These are phyloP conservation scores for Phytophthora parvispora DNA, from an alignment of 352 stramenopile genomes.

Conservation along the genomic window DNA sequence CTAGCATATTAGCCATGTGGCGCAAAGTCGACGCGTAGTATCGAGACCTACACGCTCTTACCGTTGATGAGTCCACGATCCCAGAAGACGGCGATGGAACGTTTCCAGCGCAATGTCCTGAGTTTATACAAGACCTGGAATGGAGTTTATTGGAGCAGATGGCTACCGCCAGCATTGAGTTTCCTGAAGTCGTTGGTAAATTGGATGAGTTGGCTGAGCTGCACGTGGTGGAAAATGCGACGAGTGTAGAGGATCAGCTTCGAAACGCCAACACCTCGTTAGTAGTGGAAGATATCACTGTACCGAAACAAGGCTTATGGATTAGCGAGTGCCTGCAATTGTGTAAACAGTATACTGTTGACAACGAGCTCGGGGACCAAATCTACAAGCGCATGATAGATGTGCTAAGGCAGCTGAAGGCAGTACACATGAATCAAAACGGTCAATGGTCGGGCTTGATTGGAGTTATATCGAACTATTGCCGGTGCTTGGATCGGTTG, in stretches of 20 bases:
- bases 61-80: neutral
- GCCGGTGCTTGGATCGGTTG: neutral
- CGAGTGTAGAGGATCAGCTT: neutral
- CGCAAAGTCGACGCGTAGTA: neutral
- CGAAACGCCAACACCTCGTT: neutral
- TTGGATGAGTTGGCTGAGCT: neutral
- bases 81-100: neutral
- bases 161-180: neutral
- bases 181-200: neutral
- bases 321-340: neutral
- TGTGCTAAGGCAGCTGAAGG: neutral
- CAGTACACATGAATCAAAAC: neutral
- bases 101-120: neutral
- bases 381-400: neutral
- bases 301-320: neutral
- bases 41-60: neutral
- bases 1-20: neutral
- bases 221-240: neutral
- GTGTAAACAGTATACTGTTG: neutral
- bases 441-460: neutral
- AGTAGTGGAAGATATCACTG: neutral
- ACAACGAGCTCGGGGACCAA: neutral
- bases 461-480: neutral
- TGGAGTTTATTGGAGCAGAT: neutral
- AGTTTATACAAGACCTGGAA: neutral